phyloP scores from a whole-genome alignment of 176 grass and related monocot genomes.

The Pharus latifolius region DNA sequence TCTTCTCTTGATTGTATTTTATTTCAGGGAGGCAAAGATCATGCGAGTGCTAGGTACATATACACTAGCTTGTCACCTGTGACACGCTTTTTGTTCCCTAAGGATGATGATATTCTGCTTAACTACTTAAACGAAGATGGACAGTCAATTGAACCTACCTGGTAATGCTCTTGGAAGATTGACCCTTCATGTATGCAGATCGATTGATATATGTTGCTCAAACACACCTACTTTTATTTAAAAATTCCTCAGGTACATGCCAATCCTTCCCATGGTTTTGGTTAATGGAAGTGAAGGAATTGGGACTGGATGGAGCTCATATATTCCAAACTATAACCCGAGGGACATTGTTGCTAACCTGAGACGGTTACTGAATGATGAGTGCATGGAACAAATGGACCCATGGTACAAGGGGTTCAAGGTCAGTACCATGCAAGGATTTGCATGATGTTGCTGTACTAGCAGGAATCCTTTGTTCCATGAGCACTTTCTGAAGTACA shows the following conservation, averaged over 20 bases:
- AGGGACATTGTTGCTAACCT: slow-evolving; percentile 48
- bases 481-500: background rate
- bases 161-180: slow-evolving; percentile 32
- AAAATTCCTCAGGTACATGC: slow-evolving; percentile 34
- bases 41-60: slow-evolving; percentile 24
- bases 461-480: background rate
- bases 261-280: slow-evolving; percentile 47
- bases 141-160: slow-evolving; percentile 73
- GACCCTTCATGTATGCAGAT: background rate
- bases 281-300: slow-evolving; percentile 53
- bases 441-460: background rate
- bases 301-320: slow-evolving; percentile 62
- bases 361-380: slow-evolving; percentile 27
- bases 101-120: slow-evolving; percentile 84
- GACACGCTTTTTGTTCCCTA: slow-evolving; percentile 33
- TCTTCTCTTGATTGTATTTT: background rate
- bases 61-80: slow-evolving; percentile 30
- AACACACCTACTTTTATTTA: background rate
- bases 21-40: slow-evolving; percentile 47
- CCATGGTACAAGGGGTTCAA: slow-evolving; percentile 53
- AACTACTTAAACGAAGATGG: slow-evolving; percentile 80
- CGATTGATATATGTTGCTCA: background rate
- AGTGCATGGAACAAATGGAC: slow-evolving; percentile 34
- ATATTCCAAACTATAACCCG: slow-evolving; percentile 48
- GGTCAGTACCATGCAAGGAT: background rate